phyloP scores from a whole-genome alignment of 179 eudicot species.

The Actinidia chinensis region DNA sequence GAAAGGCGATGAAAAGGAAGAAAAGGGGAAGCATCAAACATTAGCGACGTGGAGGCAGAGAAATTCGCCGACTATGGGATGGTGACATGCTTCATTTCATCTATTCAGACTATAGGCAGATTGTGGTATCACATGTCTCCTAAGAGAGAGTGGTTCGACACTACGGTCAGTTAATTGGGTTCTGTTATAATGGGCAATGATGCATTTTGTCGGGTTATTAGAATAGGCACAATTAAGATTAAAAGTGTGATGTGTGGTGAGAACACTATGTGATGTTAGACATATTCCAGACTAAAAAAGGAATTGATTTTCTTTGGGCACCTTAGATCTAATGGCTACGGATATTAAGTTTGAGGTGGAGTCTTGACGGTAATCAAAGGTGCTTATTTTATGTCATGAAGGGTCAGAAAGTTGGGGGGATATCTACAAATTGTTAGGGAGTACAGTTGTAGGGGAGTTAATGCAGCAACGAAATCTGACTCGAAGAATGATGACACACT shows the following conservation, averaged over 20 bases:
- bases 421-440: background rate
- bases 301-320: background rate
- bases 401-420: background rate
- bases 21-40: no score
- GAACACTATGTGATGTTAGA: background rate
- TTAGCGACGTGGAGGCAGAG: no score
- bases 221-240: background rate
- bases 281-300: background rate
- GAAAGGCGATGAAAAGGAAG: no score
- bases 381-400: background rate
- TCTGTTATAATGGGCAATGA: background rate
- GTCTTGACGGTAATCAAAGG: background rate
- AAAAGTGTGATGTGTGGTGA: background rate
- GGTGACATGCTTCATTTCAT: no score
- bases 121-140: background rate
- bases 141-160: background rate
- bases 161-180: background rate
- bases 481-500: background rate
- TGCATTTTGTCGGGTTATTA: background rate
- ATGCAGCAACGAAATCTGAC: background rate
- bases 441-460: background rate
- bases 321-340: background rate
- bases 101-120: no score
- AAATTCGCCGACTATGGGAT: no score
- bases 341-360: background rate